Base-by-base conservation (phyloP, 495 filamentous ascomycete genomes). In the Mycothermus thermophilus region DNA sequence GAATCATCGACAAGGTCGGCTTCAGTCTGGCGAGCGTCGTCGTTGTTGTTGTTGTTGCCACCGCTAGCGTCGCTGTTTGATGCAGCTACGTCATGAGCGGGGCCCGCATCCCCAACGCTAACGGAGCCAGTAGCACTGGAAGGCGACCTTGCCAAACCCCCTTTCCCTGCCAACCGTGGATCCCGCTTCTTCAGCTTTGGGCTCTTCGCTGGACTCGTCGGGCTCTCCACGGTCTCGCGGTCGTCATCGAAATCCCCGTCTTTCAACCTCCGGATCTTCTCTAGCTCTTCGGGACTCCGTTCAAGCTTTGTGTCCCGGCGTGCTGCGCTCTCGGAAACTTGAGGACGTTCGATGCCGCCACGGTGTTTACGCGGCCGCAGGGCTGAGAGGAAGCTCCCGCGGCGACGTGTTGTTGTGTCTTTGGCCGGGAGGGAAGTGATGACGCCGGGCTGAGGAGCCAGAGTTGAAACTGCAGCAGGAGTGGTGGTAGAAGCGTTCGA, bases 281-380 rank as follows among this genome's bases (percentile, higher is more conserved):
- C 44, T 0, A 73, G 47, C 34, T 69, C 54, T n/a, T 46, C 54
- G 16, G 40, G 38, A 40, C 48, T 62, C n/a, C 66, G 52, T 39
- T 73, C 69, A 2, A 71, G 52, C 34, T 54, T 60, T 3, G 67
- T 71, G 34, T 71, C 69, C 3, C 62, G 52, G 8, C 66, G 51
- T 9, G 67, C 66, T 9, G 64, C 58, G 32, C 62, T 67, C 27
- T 73, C 69, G 3, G 34, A 40, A 5, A 55, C 32, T n/a, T 58
- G 62, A 0, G 55, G 43, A 12, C 63, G 62, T 20, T 57, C 49
- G 20, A 71, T 63, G 32, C 51, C 57, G 38, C 58, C 50, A 20
- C 56, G 48, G 31, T 64, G 69, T 44, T 64, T 69, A 34, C 63
- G 58, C 17, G 3, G 36, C 28, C 57, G 56, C 10, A 73, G 50